Evolutionary conservation across 2,329 filamentous ascomycete genomes (phyloP), one percentile per base, ranked within the genome.

Genomic region (Penicillium sp.): DNA sequence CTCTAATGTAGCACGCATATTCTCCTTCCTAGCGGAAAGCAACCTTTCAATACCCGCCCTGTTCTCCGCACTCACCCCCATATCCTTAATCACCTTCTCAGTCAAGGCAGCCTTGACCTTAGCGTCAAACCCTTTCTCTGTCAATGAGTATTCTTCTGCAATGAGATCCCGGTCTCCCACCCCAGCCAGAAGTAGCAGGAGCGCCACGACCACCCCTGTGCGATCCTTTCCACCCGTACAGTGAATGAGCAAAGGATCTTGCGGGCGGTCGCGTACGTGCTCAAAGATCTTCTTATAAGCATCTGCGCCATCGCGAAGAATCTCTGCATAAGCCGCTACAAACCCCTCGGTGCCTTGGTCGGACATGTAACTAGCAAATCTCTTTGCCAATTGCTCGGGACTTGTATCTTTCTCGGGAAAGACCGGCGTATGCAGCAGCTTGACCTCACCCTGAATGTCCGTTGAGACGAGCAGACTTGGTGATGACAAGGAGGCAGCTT

Each of bases 141-240:
- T 66, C 40, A 65, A 58, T 53, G 63, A 61, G 68, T 91, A 91
- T 68, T 91, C 88, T 7, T 79, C 70, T 12, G 40, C 56, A 0
- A 85, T 86, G n/a, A 89, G 79, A 3, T 72, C 67, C 33, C 81
- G 75, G 61, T 84, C 79, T 1, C 77, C 70, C 0, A 89, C 84
- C 3, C 85, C 84, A 8, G 84, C 84, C 26, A 90, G 76, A 24
- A 81, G 73, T 40, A 90, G 76, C 8, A 91, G 68, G 42, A 92
- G 64, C 3, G 86, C 88, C 49, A 83, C 82, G 46, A 90, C 73
- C 4, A 91, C 79, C 2, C 89, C 89, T 0, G 89, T 91, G 45
- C 89, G 79, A 68, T 92, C 89, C 71, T 92, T 92, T 12, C 89
- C 89, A 0, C 86, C 87, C 0, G 87, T 89, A 70, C 89, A 91